Base-by-base conservation (phyloP, 1,139 yeast species). In the Lodderomyces margitis region DNA sequence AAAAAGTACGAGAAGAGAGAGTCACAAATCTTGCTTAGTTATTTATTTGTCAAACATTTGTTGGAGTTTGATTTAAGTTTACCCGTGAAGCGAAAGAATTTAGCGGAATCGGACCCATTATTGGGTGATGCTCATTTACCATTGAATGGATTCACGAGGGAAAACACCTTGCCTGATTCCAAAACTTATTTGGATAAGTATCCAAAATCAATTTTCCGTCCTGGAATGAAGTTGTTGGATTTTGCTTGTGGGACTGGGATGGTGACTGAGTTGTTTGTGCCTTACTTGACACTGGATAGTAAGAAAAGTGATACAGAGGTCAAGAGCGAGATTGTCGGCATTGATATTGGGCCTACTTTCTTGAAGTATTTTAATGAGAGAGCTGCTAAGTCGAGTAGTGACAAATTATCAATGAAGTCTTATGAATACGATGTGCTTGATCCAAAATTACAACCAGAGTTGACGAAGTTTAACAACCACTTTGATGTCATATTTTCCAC, bases 161-260 rank as follows among this genome's bases (percentile, higher is more conserved):
- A 45, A 6, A 23, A 40, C 14, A 42, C 47, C 5, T 49, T 55
- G 23, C 59, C 59, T 6, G 45, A 41, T 28, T 46, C 50, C 1
- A n/a, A 33, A 0, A 46, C 52, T 5, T 51, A 48, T 33, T 20
- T 31, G 9, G 16, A 36, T 6, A 24, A 48, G 4, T 43, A 38
- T 36, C 55, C 58, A 3, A 34, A 46, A 12, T 38, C 54, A 12
- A 39, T 56, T 14, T 51, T 61, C 50, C 57, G 51, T 36, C 61
- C 61, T 3, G 68, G 66, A 1, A 53, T 55, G 44, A 56, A 52
- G 28, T 34, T 64, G 17, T 44, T 72, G 43, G 77, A 72, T 50
- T 71, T 72, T 51, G 76, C 75, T 2, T 70, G 76, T 48, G 77
- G 78, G 2, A 63, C 75, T 0, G 78, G 76, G 0, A 43, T 67